These are phyloP conservation scores for Dendrobium nobile DNA, from an alignment of 106 monocot species.

Conservation along the genomic window DNA sequence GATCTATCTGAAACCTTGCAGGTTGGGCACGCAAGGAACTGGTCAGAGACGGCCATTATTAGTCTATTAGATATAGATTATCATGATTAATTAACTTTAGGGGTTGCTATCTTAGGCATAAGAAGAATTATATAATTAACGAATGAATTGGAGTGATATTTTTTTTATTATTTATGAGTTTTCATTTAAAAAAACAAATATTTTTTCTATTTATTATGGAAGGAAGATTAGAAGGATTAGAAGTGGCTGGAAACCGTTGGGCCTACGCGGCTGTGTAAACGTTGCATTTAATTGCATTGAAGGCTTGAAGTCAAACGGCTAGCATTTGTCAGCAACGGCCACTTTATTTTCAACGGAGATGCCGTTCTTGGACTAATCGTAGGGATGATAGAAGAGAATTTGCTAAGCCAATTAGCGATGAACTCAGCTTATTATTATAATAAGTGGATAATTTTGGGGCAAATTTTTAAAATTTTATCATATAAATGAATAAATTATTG, in stretches of 20 bases:
- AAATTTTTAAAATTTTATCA: no score
- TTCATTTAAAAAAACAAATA: no score
- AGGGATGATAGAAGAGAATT: background rate
- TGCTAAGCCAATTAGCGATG: no score
- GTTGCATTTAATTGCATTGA: background rate
- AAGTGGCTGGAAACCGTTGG: background rate
- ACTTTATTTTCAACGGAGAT: background rate
- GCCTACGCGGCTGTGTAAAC: background rate
- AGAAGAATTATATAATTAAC: background rate
- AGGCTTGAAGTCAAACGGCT: background rate
- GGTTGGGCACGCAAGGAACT: background rate
- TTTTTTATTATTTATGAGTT: no score
- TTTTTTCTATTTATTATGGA: background rate
- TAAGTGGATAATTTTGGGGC: no score
- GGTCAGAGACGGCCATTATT: background rate
- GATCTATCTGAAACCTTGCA: constrained; percentile 1
- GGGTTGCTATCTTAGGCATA: background rate
- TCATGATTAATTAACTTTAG: background rate
- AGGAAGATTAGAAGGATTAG: background rate
- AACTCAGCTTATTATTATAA: no score
- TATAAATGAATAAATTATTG: no score
- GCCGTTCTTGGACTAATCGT: background rate
- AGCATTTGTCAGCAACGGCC: background rate
- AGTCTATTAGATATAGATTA: background rate
- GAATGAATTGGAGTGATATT: no score